Base-by-base conservation (phyloP, 495 filamentous ascomycete species). In the Sporormia fimetaria region DNA sequence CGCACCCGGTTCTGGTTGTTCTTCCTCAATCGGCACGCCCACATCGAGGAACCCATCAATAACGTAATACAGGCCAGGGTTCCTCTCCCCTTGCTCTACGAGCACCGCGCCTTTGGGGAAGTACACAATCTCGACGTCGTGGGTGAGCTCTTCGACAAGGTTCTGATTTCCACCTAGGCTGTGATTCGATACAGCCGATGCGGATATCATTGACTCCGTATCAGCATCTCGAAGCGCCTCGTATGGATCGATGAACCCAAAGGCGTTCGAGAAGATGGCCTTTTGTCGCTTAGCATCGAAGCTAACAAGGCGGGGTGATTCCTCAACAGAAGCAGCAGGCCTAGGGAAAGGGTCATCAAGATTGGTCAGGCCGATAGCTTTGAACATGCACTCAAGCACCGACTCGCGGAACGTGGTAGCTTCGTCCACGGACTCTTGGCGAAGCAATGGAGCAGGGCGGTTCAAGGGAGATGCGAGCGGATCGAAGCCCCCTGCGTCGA, bases 31-130 rank as follows among this genome's bases (percentile, higher is more conserved):
- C 1, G 83, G 76, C 25, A 86, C 74, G 39, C 85, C 85, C 14
- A 94, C 87, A 58, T 98, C 92, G 17, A 98, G 64, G 46, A 98
- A 98, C 3, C 90, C 90, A 59, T 98, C 90, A 37, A 98, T 82
- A 8, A 98, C 90, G 59, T 96, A 98, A 63, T 98, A 98, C 7
- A 98, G 67, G 0, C 90, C 90, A 0, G 92, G 92, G 51, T 92
- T 92, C 12, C 92, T 72, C 63, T 98, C 90, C 0, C 90, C 87
- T 58, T 96, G 87, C 50, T 98, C 90, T 0, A 98, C 88, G n/a
- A 98, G 69, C 4, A 98, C 82, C 6, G 90, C 87, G 3, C 82
- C 87, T 55, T 96, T 81, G 0, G 85, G 87, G 50, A 98, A 98
- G 64, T 81, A 95, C 3, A 98, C 92, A 47, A 98, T 94, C 55